Conservation (phyloP, 176 grass and related monocot species). For the Bolboschoenus planiculmis region DNA sequence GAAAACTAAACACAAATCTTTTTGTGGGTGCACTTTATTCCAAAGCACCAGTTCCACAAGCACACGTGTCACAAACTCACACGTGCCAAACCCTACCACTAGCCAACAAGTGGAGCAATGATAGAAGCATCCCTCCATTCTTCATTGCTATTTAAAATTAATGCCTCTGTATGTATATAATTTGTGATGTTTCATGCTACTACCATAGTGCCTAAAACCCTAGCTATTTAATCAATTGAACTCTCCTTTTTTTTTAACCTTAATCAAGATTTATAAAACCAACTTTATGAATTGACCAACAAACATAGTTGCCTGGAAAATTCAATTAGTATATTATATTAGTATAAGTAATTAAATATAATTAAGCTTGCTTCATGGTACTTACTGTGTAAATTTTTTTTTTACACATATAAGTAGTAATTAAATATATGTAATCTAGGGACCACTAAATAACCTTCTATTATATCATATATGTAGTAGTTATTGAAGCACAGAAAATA, state of each 20-base stretch:
- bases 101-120: constrained; percentile 16
- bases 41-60: background rate
- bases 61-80: constrained; percentile 4
- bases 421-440: no score
- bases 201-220: constrained; percentile 12
- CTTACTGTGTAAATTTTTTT: background rate
- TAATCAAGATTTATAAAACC: constrained; percentile 7
- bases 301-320: background rate
- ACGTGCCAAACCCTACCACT: background rate
- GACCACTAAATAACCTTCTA: background rate
- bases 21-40: constrained; percentile 5
- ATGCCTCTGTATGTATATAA: background rate
- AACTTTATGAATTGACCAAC: background rate
- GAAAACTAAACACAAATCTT: background rate
- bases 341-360: background rate
- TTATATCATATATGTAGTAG: background rate
- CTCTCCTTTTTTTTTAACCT: background rate
- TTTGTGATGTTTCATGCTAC: background rate
- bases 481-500: background rate
- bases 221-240: background rate
- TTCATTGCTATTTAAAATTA: background rate
- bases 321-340: background rate
- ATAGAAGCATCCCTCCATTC: background rate
- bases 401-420: no score
- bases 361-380: background rate